Evolutionary conservation across 148 eudicot genomes (phyloP), one percentile per base, ranked within the genome.

Genomic region (Fagopyrum esculentum): DNA sequence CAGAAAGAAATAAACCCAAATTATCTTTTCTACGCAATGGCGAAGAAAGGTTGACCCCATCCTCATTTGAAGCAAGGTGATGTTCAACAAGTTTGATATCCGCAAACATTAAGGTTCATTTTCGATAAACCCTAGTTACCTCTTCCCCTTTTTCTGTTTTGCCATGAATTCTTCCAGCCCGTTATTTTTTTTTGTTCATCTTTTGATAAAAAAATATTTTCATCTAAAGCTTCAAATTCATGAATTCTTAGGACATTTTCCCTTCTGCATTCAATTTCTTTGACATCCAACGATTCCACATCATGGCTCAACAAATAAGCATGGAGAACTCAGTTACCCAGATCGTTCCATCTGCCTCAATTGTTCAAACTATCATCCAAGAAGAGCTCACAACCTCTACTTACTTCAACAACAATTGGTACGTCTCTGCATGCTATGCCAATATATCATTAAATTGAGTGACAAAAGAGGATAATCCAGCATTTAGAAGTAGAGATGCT

Each of bases 291-390:
- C 40, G 71, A 43, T 12, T 61, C 11, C 40, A 29, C 29, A 66
- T 40, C 9, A 66, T 66, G 71, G 71, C 71, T 66, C 71, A 66
- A 66, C 9, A 35, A 15, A 35, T 66, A 3, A 66, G 71, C 40
- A 35, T 35, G 40, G 40, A 35, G 40, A 35, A 35, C 40, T 35
- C 40, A 35, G 40, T 35, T 35, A 35, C 40, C 40, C 40, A 35
- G 71, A 40, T 66, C 9, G 17, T 43, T 40, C n/a, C 40, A 66
- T 43, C 19, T 7, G 71, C 47, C 19, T 40, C 71, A 12, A 40
- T 43, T 13, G 47, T 13, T 40, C 71, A 66, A 66, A 35, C 47
- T 43, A 66, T 46, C 46, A 66, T 66, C 46, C 47, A 35, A 66
- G 17, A 66, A 43, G 47, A 6, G 71, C 6, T 66, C 30, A 5